A percentile compares a stretch with the other conserved stretches of the same genome.
phyloP scores from a whole-genome alignment of 805 yeast species.

The Nakazawaea ambrosiae region DNA sequence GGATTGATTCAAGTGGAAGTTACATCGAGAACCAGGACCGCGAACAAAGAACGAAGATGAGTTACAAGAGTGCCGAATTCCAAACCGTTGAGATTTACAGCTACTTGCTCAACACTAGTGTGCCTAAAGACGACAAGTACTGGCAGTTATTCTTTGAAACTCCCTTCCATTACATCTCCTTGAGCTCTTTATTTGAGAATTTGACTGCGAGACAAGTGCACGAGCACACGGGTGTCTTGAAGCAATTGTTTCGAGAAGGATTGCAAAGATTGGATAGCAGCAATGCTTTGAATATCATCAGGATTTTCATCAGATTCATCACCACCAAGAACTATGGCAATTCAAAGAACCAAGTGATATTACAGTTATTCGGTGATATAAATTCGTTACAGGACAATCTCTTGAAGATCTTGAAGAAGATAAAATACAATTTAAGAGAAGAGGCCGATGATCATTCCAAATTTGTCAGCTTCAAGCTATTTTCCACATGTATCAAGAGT shows the following conservation, averaged over 20 bases:
- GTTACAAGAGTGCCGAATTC: conserved; percentile 3
- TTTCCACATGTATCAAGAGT: conserved; percentile 1
- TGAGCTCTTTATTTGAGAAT: conserved; percentile 5
- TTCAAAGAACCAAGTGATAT: conserved; percentile 4
- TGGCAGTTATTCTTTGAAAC: conserved; percentile 3
- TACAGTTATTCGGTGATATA: conserved; percentile 7
- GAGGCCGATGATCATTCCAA: not conserved
- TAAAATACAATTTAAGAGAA: not conserved
- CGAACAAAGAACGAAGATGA: no score
- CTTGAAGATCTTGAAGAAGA: not conserved
- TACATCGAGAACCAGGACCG: no score
- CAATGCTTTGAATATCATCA: conserved; percentile 5
- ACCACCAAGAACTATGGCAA: not conserved
- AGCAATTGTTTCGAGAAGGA: conserved; percentile 1
- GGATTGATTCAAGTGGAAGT: no score
- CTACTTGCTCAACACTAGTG: not conserved
- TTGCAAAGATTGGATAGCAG: not conserved
- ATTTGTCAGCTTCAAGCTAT: conserved; percentile 3
- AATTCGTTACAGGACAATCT: conserved; percentile 5
- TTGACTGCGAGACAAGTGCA: conserved; percentile 1
- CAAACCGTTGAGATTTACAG: conserved; percentile 7
- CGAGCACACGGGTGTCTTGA: not conserved
- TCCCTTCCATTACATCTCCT: conserved; percentile 5
- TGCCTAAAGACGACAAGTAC: conserved; percentile 6
- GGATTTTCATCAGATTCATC: conserved; percentile 2